A percentile compares a stretch with the other conserved stretches of the same genome.
Evolutionary conservation across 164 flowering plant genomes (phyloP).

Genomic region (Paratinospora sagittata): DNA sequence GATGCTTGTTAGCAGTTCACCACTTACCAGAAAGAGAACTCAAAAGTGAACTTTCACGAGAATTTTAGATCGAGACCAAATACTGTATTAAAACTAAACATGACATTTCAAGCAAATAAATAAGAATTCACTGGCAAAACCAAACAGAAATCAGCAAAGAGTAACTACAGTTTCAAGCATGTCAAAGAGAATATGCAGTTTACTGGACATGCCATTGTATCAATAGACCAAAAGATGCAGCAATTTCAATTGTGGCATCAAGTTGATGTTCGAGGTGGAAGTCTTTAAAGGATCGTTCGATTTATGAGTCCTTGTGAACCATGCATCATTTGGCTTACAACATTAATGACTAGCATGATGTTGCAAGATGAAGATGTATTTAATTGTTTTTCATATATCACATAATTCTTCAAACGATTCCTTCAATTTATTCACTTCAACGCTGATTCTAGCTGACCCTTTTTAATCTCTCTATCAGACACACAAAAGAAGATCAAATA

Average conservation of each 20-base stretch:
- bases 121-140: neutral
- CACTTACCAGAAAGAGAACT: slow-evolving; percentile 3
- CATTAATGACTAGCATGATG: neutral
- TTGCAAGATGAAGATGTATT: too few relatives aligned
- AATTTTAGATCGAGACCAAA: too few relatives aligned
- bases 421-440: neutral
- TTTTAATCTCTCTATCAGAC: neutral
- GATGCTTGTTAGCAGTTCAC: neutral
- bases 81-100: neutral
- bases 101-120: neutral
- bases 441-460: neutral
- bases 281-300: neutral
- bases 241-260: neutral
- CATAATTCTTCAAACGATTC: too few relatives aligned
- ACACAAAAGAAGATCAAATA: neutral
- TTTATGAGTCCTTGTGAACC: too few relatives aligned
- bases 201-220: too few relatives aligned
- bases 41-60: neutral
- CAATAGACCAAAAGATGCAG: too few relatives aligned
- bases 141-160: neutral
- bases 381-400: too few relatives aligned
- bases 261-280: neutral
- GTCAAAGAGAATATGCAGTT: neutral
- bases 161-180: neutral
- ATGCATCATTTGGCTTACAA: too few relatives aligned